Evolutionary conservation across 148 eudicot species (phyloP).

Genomic region (Rhododendron williamsianum): DNA sequence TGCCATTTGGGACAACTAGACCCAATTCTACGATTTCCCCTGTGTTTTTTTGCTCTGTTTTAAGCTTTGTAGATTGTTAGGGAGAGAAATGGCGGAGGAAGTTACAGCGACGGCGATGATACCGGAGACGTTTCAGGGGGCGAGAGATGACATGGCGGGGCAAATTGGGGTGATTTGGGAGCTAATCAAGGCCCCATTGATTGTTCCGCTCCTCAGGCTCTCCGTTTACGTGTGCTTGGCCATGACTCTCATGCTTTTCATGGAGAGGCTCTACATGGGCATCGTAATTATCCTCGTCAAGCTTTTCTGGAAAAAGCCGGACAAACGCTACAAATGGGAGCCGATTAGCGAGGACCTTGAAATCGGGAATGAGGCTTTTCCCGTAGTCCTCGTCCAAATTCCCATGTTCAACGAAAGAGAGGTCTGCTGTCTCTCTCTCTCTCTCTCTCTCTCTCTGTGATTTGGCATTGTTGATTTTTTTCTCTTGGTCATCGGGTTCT

Average conservation of each 20-base stretch:
- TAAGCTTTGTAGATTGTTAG: neutral
- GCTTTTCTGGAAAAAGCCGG: slow-evolving; percentile 73
- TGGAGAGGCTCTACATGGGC: slow-evolving; percentile 88
- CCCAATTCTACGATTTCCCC: neutral
- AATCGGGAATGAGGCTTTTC: slow-evolving; percentile 42
- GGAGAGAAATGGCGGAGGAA: slow-evolving; percentile 11
- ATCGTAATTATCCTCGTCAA: slow-evolving; percentile 65
- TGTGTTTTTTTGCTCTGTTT: neutral
- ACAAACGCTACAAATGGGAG: slow-evolving; percentile 61
- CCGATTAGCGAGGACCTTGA: slow-evolving; percentile 52
- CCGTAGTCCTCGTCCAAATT: slow-evolving; percentile 61
- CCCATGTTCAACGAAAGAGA: slow-evolving; percentile 73
- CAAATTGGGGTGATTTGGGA: slow-evolving; percentile 62
- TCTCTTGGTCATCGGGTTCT: neutral
- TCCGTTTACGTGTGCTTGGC: slow-evolving; percentile 46
- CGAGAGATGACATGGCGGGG: slow-evolving; percentile 44
- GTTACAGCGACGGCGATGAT: slow-evolving; percentile 19
- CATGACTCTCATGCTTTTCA: slow-evolving; percentile 68
- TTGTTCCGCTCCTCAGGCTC: slow-evolving; percentile 56
- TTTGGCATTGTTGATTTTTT: neutral
- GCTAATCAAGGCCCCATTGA: slow-evolving; percentile 50
- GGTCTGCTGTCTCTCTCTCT: slow-evolving; percentile 25
- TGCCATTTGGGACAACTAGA: neutral
- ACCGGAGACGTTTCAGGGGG: slow-evolving; percentile 42
- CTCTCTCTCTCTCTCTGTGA: neutral